Evolutionary conservation across 2,329 filamentous ascomycete genomes (phyloP).

Genomic region (Cordyceps tenuipes): DNA sequence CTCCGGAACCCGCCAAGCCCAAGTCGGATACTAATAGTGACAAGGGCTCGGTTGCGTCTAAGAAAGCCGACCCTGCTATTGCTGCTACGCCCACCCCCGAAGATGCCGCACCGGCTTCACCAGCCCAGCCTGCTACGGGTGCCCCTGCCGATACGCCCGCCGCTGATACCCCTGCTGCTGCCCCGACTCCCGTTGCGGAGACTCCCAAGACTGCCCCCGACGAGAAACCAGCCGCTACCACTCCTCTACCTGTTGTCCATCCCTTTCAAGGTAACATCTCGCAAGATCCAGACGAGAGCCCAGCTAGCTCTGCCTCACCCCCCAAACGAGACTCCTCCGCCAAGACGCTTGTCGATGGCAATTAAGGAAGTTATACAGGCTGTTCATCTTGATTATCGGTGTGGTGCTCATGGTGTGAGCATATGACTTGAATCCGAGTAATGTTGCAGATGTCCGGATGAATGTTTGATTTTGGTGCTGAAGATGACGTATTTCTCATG

Average conservation of each 20-base stretch:
- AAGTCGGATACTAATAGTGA: conserved; percentile 1
- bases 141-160: neutral
- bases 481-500: neutral
- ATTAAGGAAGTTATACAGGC: neutral
- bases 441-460: neutral
- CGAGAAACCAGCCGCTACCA: neutral
- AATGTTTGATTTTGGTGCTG: neutral
- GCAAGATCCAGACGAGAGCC: conserved; percentile 14
- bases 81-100: neutral
- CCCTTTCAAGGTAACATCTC: neutral
- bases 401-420: neutral
- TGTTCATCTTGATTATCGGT: neutral
- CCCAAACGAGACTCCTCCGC: conserved; percentile 12
- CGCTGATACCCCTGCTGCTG: neutral
- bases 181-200: neutral
- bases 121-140: neutral
- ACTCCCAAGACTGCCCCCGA: neutral
- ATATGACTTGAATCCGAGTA: neutral
- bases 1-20: conserved; percentile 10
- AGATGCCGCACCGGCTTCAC: neutral
- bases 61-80: neutral
- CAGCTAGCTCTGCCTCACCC: conserved; percentile 12
- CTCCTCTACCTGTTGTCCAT: neutral
- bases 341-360: neutral
- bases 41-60: neutral